Conservation (phyloP, 2,329 filamentous ascomycete genomes). For the Lizonia empirigonia region DNA sequence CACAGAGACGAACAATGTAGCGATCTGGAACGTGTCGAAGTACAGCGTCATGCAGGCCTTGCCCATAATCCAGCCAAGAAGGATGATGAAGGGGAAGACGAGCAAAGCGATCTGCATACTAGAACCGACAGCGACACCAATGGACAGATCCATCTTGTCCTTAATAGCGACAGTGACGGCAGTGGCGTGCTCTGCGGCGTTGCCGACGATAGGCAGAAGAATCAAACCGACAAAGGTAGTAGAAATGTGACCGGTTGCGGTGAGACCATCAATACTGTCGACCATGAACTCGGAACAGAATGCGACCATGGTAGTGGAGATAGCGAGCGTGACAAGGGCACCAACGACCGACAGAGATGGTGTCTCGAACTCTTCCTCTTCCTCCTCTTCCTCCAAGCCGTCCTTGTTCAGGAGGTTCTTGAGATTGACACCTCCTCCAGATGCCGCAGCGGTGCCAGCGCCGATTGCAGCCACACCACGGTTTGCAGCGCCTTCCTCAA, state of each 20-base stretch:
- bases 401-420: slow-evolving; percentile 53
- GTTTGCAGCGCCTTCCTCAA: slow-evolving; percentile 57
- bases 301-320: slow-evolving; percentile 79
- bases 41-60: slow-evolving; percentile 72
- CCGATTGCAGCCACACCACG: slow-evolving; percentile 60
- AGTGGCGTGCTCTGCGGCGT: slow-evolving; percentile 69
- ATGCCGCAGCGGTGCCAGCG: slow-evolving; percentile 56
- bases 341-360: slow-evolving; percentile 75
- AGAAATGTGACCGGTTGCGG: slow-evolving; percentile 55
- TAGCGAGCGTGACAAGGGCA: slow-evolving; percentile 71
- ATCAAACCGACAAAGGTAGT: slow-evolving; percentile 68
- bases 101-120: slow-evolving; percentile 69
- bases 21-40: slow-evolving; percentile 89
- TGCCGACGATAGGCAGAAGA: slow-evolving; percentile 68
- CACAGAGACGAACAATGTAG: slow-evolving; percentile 62
- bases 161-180: slow-evolving; percentile 66
- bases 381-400: slow-evolving; percentile 49
- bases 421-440: slow-evolving; percentile 57
- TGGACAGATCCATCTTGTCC: slow-evolving; percentile 72
- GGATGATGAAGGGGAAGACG: slow-evolving; percentile 64
- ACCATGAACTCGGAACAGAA: slow-evolving; percentile 74
- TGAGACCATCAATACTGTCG: slow-evolving; percentile 62
- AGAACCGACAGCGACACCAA: slow-evolving; percentile 69
- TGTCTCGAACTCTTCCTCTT: slow-evolving; percentile 73
- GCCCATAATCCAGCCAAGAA: slow-evolving; percentile 66